Conservation (phyloP, 768 basidiomycete genomes). For the Mycena leptocephala region DNA sequence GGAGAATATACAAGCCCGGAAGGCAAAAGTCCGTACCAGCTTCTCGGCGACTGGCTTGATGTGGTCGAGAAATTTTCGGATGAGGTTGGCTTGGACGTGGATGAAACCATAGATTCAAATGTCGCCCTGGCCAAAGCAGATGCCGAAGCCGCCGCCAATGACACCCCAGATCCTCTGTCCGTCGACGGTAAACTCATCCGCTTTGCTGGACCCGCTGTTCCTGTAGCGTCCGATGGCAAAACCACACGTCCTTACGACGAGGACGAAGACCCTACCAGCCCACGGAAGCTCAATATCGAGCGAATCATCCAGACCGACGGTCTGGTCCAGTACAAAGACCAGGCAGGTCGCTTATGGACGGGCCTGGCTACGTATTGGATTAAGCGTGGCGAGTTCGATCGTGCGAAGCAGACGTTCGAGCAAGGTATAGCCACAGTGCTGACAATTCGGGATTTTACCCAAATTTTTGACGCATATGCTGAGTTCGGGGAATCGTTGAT, state of each 20-base stretch:
- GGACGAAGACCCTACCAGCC: conserved; percentile 86
- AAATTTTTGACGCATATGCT: conserved; percentile 97
- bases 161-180: conserved; percentile 59
- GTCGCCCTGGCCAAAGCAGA: conserved; percentile 64
- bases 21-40: conserved; percentile 95
- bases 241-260: conserved; percentile 74
- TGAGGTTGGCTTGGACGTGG: conserved; percentile 91
- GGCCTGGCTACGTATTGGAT: conserved; percentile 99
- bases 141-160: conserved; percentile 53
- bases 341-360: conserved; percentile 96
- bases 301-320: conserved; percentile 90
- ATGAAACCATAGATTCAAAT: conserved; percentile 78
- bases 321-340: conserved; percentile 92
- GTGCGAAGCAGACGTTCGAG: conserved; percentile 92
- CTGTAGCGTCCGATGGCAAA: conserved; percentile 68
- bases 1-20: conserved; percentile 92
- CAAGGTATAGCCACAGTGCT: conserved; percentile 86
- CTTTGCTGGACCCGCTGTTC: conserved; percentile 76
- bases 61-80: conserved; percentile 93
- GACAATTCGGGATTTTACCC: conserved; percentile 97
- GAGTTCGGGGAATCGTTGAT: conserved; percentile 95
- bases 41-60: conserved; percentile 93
- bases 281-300: conserved; percentile 88
- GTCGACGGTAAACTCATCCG: conserved; percentile 78
- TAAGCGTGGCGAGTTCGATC: conserved; percentile 95